A percentile compares a stretch with the other conserved stretches of the same genome.
phyloP scores from a whole-genome alignment of 2,329 filamentous ascomycete genomes.

The Paracoccidioides lutzii region DNA sequence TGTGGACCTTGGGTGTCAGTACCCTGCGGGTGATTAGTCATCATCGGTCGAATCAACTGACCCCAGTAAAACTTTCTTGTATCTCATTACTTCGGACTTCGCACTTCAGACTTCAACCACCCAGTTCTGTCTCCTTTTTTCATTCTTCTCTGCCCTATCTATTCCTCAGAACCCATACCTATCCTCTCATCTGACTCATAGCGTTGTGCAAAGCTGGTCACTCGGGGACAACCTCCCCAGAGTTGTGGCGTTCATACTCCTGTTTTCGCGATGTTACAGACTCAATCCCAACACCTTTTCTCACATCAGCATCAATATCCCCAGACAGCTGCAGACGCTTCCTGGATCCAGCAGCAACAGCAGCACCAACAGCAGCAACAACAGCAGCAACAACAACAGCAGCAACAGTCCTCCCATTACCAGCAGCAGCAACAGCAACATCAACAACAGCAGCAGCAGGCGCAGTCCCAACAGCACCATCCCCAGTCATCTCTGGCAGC shows the following conservation, averaged over 20 bases:
- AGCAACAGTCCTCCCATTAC: constrained; percentile 21
- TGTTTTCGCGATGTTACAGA: constrained; percentile 32
- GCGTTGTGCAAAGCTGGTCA: neutral
- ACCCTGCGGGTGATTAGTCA: neutral
- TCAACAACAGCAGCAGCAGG: constrained; percentile 17
- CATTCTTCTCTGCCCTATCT: too few species aligned
- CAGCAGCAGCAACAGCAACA: constrained; percentile 29
- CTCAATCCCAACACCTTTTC: constrained; percentile 48
- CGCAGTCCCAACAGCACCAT: constrained; percentile 24
- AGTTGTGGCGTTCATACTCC: neutral
- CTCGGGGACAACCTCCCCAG: constrained; percentile 1
- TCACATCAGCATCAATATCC: constrained; percentile 45
- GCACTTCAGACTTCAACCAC: neutral
- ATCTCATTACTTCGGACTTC: neutral
- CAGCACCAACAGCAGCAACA: constrained; percentile 25
- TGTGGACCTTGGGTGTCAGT: too few species aligned
- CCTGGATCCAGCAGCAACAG: constrained; percentile 32
- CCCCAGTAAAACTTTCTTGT: neutral
- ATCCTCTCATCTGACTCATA: neutral
- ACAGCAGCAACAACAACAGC: constrained; percentile 31
- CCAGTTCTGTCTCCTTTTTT: too few species aligned
- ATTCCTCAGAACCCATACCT: neutral
- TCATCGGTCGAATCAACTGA: neutral
- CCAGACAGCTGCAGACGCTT: constrained; percentile 29
- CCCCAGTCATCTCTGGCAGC: constrained; percentile 20